phyloP scores from a whole-genome alignment of 768 basidiomycete genomes.

The Termitomyces heimii region DNA sequence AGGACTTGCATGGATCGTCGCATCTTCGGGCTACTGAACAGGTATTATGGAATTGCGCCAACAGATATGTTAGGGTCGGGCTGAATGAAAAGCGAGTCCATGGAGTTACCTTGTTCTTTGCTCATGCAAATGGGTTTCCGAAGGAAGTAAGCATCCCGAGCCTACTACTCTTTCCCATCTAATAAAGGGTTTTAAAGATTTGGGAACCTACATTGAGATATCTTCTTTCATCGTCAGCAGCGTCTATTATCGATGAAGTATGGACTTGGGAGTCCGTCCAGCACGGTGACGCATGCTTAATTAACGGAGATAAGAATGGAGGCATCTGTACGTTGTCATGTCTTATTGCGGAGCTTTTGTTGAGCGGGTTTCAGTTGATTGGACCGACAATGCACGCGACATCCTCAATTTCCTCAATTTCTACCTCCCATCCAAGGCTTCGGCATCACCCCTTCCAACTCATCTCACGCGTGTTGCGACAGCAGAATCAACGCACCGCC shows the following conservation, averaged over 20 bases:
- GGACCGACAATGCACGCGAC: slow-evolving; percentile 75
- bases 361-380: slow-evolving; percentile 48
- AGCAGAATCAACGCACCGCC: slow-evolving; percentile 36
- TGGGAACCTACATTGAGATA: slow-evolving; percentile 70
- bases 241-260: slow-evolving; percentile 48
- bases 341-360: background rate
- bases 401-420: slow-evolving; percentile 67
- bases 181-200: slow-evolving; percentile 36
- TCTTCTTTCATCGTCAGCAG: slow-evolving; percentile 40
- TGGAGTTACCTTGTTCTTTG: slow-evolving; percentile 67
- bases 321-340: slow-evolving; percentile 44
- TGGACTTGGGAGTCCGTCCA: slow-evolving; percentile 84
- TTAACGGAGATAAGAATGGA: slow-evolving; percentile 56
- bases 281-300: slow-evolving; percentile 74
- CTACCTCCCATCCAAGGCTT: slow-evolving; percentile 49
- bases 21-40: slow-evolving; percentile 30
- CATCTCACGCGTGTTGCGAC: slow-evolving; percentile 44
- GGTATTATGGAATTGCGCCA: slow-evolving; percentile 64
- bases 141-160: slow-evolving; percentile 63
- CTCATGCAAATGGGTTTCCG: slow-evolving; percentile 84
- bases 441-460: slow-evolving; percentile 36
- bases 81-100: slow-evolving; percentile 17
- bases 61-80: slow-evolving; percentile 54
- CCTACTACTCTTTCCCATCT: background rate
- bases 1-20: slow-evolving; percentile 25